Evolutionary conservation across 106 monocot species (phyloP).

Genomic region (Dendrobium huoshanense): DNA sequence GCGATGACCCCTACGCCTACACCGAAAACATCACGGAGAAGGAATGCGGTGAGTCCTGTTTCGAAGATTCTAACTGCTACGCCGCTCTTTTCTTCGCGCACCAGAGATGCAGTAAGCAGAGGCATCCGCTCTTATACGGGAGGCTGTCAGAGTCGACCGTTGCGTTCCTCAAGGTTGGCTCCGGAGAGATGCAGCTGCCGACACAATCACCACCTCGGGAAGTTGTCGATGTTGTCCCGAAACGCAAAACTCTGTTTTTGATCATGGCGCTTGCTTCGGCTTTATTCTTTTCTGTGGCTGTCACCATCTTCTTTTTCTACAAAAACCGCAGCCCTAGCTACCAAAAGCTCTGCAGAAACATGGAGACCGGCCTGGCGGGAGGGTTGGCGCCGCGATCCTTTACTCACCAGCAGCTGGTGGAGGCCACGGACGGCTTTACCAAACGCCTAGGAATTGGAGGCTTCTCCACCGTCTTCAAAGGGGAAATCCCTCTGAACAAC

Average conservation of each 20-base stretch:
- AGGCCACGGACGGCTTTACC: slow-evolving; percentile 16
- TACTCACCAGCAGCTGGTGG: slow-evolving; percentile 21
- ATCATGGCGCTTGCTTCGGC: neutral
- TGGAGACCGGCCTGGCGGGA: neutral
- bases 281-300: neutral
- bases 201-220: no score
- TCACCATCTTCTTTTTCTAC: neutral
- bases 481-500: neutral
- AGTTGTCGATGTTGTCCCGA: neutral
- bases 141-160: neutral
- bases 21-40: neutral
- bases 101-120: slow-evolving; percentile 33
- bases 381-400: slow-evolving; percentile 12
- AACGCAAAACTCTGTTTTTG: neutral
- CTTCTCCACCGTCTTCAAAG: slow-evolving; percentile 27
- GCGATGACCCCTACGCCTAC: neutral
- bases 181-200: no score
- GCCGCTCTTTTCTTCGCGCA: slow-evolving; percentile 19
- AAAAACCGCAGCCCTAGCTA: neutral
- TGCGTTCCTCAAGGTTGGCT: slow-evolving; percentile 12
- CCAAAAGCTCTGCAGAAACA: neutral
- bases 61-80: slow-evolving; percentile 22
- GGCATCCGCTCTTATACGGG: slow-evolving; percentile 29
- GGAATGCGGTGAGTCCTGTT: slow-evolving; percentile 15
- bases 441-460: slow-evolving; percentile 24